Conservation (phyloP, 352 stramenopile species). For the Phytopythium aichiense region DNA sequence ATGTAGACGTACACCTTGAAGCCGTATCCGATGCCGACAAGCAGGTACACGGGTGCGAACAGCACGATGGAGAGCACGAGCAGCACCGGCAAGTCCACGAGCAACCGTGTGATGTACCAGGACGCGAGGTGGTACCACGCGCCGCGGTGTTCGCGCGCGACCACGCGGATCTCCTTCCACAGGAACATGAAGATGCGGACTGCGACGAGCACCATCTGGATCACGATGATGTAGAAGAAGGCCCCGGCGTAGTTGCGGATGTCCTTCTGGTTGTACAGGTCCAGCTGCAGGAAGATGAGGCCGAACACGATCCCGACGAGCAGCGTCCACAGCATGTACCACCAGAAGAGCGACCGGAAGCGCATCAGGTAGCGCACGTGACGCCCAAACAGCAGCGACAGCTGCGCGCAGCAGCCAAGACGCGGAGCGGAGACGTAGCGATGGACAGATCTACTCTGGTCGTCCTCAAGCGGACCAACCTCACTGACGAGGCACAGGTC, state of each 20-base stretch:
- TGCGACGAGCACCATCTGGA: slow-evolving; percentile 30
- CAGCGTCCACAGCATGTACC: slow-evolving; percentile 34
- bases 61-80: slow-evolving; percentile 38
- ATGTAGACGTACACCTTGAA: slow-evolving; percentile 47
- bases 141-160: slow-evolving; percentile 21
- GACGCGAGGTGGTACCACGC: slow-evolving; percentile 22
- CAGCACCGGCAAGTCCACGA: slow-evolving; percentile 28
- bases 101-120: slow-evolving; percentile 35
- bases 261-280: slow-evolving; percentile 27
- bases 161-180: slow-evolving; percentile 23
- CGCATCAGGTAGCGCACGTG: slow-evolving; percentile 37
- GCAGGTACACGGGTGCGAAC: slow-evolving; percentile 35
- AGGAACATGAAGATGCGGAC: slow-evolving; percentile 28
- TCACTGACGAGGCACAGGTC: slow-evolving; percentile 12
- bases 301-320: slow-evolving; percentile 35
- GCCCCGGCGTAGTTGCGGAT: slow-evolving; percentile 45
- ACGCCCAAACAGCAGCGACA: slow-evolving; percentile 35
- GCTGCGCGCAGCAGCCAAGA: slow-evolving; percentile 24
- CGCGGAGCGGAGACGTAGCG: not conserved
- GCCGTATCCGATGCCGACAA: slow-evolving; percentile 36
- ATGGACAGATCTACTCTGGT: not conserved
- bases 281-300: slow-evolving; percentile 41
- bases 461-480: slow-evolving; percentile 1
- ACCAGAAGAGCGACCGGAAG: slow-evolving; percentile 32
- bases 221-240: slow-evolving; percentile 36